Conservation (phyloP, 768 basidiomycete genomes). For the Russula vinacea region DNA sequence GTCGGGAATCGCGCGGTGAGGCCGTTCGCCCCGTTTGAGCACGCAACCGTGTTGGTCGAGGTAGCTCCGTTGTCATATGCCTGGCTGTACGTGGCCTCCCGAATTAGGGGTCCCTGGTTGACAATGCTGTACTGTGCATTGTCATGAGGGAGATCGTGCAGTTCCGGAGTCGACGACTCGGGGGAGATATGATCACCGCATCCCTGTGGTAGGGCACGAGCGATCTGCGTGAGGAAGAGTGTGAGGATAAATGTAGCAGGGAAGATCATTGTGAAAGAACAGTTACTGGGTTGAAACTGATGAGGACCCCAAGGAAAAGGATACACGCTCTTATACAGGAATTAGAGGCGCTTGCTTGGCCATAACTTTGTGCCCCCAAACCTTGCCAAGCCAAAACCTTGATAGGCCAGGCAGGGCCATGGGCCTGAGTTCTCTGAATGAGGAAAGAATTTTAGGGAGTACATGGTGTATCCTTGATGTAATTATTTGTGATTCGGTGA, state of each 20-base stretch:
- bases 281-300: not conserved
- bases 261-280: slow-evolving; percentile 2
- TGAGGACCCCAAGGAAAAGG: not conserved
- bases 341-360: no score
- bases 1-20: slow-evolving; percentile 47
- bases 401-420: no score
- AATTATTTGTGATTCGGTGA: not conserved
- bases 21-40: slow-evolving; percentile 53
- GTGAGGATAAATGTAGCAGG: not conserved
- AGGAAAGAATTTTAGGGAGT: no score
- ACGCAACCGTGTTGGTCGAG: slow-evolving; percentile 46
- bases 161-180: not conserved
- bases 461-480: no score
- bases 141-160: no score
- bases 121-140: not conserved
- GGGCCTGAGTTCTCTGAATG: no score
- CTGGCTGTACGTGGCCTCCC: no score
- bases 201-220: slow-evolving; percentile 6
- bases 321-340: slow-evolving; percentile 1
- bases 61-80: slow-evolving; percentile 46
- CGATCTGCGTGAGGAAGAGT: not conserved
- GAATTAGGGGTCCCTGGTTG: no score
- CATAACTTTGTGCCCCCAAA: no score
- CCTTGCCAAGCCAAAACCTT: no score
- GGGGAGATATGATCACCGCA: not conserved